Percentiles rank a stretch among this genome's conserved stretches.
Evolutionary conservation across 176 grass and related monocot species (phyloP).

Genomic region (Rhipidocladum racemiflorum): DNA sequence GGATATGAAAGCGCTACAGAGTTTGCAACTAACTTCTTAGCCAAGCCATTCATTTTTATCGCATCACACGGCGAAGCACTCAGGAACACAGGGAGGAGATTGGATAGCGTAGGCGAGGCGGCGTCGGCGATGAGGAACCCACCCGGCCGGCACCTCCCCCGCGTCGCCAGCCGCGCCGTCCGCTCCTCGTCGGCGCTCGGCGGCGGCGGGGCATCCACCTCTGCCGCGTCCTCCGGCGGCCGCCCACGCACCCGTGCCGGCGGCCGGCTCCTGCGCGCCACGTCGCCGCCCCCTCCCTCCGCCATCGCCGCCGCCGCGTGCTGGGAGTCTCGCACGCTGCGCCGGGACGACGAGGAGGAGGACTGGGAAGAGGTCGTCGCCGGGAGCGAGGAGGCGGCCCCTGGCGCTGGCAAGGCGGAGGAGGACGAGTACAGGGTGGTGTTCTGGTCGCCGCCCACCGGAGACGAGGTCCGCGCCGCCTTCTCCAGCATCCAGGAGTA

Average conservation of each 20-base stretch:
- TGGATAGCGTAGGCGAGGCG: constrained; percentile 18
- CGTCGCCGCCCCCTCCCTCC: constrained; percentile 41
- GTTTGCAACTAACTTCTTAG: background rate
- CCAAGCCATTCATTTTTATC: background rate
- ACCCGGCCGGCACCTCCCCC: constrained; percentile 54
- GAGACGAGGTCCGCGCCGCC: constrained; percentile 70
- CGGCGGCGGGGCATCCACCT: constrained; percentile 7
- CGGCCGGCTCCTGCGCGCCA: constrained; percentile 32
- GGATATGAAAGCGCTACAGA: constrained; percentile 14
- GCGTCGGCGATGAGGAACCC: constrained; percentile 46
- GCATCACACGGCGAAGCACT: background rate
- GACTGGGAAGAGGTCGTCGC: constrained; percentile 62
- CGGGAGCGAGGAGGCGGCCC: constrained; percentile 1
- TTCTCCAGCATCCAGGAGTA: constrained; percentile 75
- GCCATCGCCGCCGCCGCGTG: constrained; percentile 27
- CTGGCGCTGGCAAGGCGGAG: background rate
- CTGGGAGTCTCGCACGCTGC: constrained; percentile 42
- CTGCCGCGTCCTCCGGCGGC: constrained; percentile 13
- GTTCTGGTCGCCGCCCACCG: constrained; percentile 59
- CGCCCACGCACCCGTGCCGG: constrained; percentile 25
- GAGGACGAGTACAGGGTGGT: constrained; percentile 44
- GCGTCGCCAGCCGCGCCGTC: constrained; percentile 44
- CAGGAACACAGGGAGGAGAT: background rate
- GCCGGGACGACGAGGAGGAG: constrained; percentile 46
- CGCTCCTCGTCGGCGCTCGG: constrained; percentile 29